Evolutionary conservation across 169 alveolate genomes (phyloP), one percentile per base, ranked within the genome.

Genomic region (Plasmodium fragile): DNA sequence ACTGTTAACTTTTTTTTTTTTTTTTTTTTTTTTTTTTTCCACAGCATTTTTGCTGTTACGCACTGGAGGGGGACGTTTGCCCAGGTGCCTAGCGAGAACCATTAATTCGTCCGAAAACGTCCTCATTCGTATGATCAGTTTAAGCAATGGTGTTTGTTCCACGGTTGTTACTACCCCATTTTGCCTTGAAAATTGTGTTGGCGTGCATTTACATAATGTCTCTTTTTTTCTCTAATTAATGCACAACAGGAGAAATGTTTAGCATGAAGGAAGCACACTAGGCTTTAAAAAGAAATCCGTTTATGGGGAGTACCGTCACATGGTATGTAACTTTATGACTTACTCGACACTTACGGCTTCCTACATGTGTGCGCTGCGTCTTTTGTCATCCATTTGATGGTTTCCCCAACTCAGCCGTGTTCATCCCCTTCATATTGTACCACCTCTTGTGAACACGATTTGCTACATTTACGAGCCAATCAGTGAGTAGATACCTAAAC

Each of bases 201-300:
- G 22, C 22, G 59, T 49, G 59, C 59, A 49, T 49, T 49, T 49
- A 49, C 59, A 11, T 13, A 49, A 49, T 80, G 41, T 75, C 49
- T 75, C 49, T 80, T 80, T 80, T 80, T 80, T 80, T 80, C 75
- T 22, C 25, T n/a, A 80, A 80, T 49, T 41, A 41, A 80, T 34
- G 73, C 53, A 80, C 53, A 80, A 80, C 11, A 22, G 71, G 71
- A n/a, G 28, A 32, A 28, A 36, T 13, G 49, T 36, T 36, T 16
- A 28, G 71, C 36, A 28, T 28, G 41, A 43, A 80, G n/a, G 32
- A 3, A 16, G 65, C 22, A 41, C 16, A 80, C 0, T 45, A 16
- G 22, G 71, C 30, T 79, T 45, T 79, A 43, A 34, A 8, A 39
- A 28, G 22, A 10, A 75, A 16, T 0, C 34, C 43, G 43, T 71